Evolutionary conservation across 768 basidiomycete species (phyloP).

Genomic region (Calvatia gigantea): DNA sequence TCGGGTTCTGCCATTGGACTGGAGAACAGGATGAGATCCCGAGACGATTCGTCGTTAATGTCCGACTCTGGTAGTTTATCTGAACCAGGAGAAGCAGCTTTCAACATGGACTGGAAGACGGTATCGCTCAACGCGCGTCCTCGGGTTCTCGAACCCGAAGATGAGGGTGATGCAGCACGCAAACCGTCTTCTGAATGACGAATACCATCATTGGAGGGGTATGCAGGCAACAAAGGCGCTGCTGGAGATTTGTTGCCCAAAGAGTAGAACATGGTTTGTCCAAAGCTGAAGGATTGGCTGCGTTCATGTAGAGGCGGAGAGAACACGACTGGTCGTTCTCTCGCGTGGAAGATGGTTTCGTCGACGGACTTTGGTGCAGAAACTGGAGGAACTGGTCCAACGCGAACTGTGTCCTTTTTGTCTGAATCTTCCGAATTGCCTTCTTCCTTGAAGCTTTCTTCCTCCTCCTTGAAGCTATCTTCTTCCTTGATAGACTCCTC

Average conservation of each 20-base stretch:
- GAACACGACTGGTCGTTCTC: slow-evolving; percentile 35
- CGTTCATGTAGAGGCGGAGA: slow-evolving; percentile 45
- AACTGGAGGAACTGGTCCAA: slow-evolving; percentile 17
- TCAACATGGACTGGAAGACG: slow-evolving; percentile 56
- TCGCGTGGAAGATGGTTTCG: slow-evolving; percentile 43
- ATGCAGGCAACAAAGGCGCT: slow-evolving; percentile 22
- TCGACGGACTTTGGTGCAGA: slow-evolving; percentile 27
- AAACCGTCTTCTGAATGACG: slow-evolving; percentile 14
- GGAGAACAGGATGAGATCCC: slow-evolving; percentile 47
- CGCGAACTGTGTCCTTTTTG: slow-evolving; percentile 17
- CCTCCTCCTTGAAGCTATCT: slow-evolving; percentile 18
- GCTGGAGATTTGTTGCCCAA: slow-evolving; percentile 24
- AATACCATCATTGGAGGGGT: slow-evolving; percentile 28
- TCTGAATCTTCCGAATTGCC: slow-evolving; percentile 17
- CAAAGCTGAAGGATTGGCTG: slow-evolving; percentile 67
- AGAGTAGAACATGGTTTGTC: slow-evolving; percentile 61
- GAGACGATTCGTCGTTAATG: slow-evolving; percentile 56
- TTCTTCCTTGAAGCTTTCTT: slow-evolving; percentile 11
- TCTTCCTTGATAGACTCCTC: slow-evolving; percentile 16
- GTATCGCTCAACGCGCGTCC: slow-evolving; percentile 62
- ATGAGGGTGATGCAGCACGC: slow-evolving; percentile 13
- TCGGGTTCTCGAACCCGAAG: slow-evolving; percentile 35
- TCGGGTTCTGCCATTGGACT: slow-evolving; percentile 48
- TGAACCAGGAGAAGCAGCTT: slow-evolving; percentile 26
- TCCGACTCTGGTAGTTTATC: slow-evolving; percentile 49